Base-by-base conservation (phyloP, 2,329 filamentous ascomycete species). In the Alternaria tenuissima region DNA sequence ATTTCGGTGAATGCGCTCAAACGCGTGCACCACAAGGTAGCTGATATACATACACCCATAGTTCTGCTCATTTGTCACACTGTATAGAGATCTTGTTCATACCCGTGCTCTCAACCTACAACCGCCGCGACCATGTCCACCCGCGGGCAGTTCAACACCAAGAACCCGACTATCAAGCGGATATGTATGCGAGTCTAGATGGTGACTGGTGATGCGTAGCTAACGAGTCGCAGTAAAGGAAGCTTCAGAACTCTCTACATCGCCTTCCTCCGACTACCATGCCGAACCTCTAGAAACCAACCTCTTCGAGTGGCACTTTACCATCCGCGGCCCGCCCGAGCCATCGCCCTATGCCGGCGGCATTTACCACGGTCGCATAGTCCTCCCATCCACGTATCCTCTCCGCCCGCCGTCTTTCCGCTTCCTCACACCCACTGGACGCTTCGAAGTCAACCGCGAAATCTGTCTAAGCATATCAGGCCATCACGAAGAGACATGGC, bases 291-390 rank as follows among this genome's bases (percentile, higher is more conserved):
- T 94, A 63, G 94, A 98, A 76, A 85, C 88, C 32, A 93, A 98
- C 80, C 89, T 99, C 55, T 97, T 97, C 81, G 94, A 98, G 81
- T 99, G 95, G 95, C 95, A 99, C 83, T 99, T 98, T 81, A 99
- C 95, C 0, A 85, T 99, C n/a, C 88, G 90, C 52, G 95, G 95
- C 0, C 94, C 94, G 0, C 94, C 94, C 0, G 84, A 87, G 32
- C 86, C 86, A 18, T 94, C 93, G 0, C 87, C 89, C 38, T 97
- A 94, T 81, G 87, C 88, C 44, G 82, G 85, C 32, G 95, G 95
- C 48, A 87, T 97, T 73, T 99, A 98, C 82, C 95, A 99, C 80
- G 95, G 95, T 59, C 93, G 94, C 74, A 98, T 99, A 77, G 87
- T 94, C 39, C 88, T 99, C 1, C 95, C 95, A 1, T 87, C 93